Evolutionary conservation across 805 yeast species (phyloP), one percentile per base, ranked within the genome.

Genomic region (Millerozyma miso): DNA sequence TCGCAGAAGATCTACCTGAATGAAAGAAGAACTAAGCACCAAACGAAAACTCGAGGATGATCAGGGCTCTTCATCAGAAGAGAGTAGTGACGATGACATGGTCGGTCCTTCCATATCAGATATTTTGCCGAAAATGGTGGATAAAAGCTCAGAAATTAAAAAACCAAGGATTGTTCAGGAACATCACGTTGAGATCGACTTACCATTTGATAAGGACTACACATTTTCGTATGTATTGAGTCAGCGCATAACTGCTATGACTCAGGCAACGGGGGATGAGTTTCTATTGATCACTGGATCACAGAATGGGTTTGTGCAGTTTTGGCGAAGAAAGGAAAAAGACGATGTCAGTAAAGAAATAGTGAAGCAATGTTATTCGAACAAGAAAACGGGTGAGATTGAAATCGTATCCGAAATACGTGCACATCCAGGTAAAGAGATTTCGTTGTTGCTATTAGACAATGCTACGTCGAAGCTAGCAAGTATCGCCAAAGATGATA

Each of bases 271-370:
- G 4, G 39, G 33, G 12, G 47, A 50, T 38, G 56, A 47, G 33
- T 31, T 43, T 14, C 31, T 53, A 14, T 38, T 55, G 2, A 35
- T 53, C 16, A 35, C 51, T 4, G 62, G 63, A 3, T 42, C 52
- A n/a, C 38, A 38, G 19, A 47, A 47, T 41, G 62, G 62, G 5
- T n/a, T 20, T 4, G 47, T 58, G 13, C 52, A 49, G 39, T 56
- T 58, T 45, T 58, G 60, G 60, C 36, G 31, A 7, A 41, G 17
- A 41, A 15, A n/a, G 7, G 17, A 32, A 32, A 43, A 26, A 33
- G 33, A n/a, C 35, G 29, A 6, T 14, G 35, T 10, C 20, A 18
- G 17, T 19, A 34, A 14, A 19, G 37, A 10, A 23, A 7, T 10
- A 23, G 10, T 10, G 10, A 6, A 7, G 6, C 17, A 35, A 16